Conservation (phyloP, 2,329 filamentous ascomycete genomes). For the Fusarium pseudograminearum region DNA sequence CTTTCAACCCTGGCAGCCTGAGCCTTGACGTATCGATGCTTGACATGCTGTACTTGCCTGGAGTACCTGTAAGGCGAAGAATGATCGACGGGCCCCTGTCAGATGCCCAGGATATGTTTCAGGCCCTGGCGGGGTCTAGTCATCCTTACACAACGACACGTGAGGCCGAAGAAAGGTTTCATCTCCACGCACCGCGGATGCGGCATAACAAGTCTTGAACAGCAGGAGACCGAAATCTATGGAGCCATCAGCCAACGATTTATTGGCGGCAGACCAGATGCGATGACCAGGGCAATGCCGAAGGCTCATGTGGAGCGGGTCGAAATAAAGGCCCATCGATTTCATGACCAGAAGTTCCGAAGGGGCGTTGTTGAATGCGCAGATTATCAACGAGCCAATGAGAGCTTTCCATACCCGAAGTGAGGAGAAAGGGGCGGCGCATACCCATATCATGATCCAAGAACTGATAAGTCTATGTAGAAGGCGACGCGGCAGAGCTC, state of each 20-base stretch:
- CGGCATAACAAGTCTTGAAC: slow-evolving; percentile 40
- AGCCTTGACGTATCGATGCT: slow-evolving; percentile 33
- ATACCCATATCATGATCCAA: slow-evolving; percentile 33
- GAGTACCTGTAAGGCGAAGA: slow-evolving; percentile 29
- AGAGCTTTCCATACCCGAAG: slow-evolving; percentile 48
- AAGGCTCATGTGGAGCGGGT: slow-evolving; percentile 33
- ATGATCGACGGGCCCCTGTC: slow-evolving; percentile 40
- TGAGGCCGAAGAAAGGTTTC: slow-evolving; percentile 47
- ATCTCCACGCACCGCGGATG: slow-evolving; percentile 45
- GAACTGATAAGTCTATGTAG: slow-evolving; percentile 29
- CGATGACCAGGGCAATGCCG: slow-evolving; percentile 32
- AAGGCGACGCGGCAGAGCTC: slow-evolving; percentile 35
- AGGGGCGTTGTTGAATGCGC: slow-evolving; percentile 38
- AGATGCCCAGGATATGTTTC: slow-evolving; percentile 45
- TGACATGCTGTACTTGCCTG: slow-evolving; percentile 25
- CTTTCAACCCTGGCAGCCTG: slow-evolving; percentile 39
- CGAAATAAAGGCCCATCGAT: slow-evolving; percentile 36
- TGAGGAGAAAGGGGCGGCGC: slow-evolving; percentile 39
- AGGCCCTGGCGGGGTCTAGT: slow-evolving; percentile 35
- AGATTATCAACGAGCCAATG: slow-evolving; percentile 46
- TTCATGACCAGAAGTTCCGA: slow-evolving; percentile 41
- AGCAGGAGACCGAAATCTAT: slow-evolving; percentile 34
- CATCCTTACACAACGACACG: slow-evolving; percentile 46
- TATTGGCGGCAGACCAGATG: slow-evolving; percentile 26
- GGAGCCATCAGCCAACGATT: slow-evolving; percentile 31